Evolutionary conservation across 148 eudicot species (phyloP), one percentile per base, ranked within the genome.

Genomic region (Rhododendron williamsianum): DNA sequence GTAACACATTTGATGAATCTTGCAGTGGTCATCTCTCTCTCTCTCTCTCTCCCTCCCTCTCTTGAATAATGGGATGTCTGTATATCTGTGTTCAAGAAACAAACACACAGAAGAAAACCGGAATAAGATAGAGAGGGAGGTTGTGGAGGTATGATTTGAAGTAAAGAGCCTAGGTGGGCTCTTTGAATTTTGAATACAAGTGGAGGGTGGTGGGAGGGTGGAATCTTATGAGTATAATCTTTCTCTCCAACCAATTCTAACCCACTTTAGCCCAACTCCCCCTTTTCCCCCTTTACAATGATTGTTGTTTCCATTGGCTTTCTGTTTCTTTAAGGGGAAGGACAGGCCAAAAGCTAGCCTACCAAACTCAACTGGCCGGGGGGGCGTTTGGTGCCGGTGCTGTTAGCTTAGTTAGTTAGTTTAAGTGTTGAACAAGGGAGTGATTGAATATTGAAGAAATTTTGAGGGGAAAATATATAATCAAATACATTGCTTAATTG

Each of bases 1-100:
- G 89, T 87, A 15, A 87, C 89, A 84, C 89, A 87, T 81, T 87
- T 87, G 81, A 87, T 87, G 76, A 87, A 87, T 84, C 89, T 87
- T 84, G 89, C 78, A 80, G 89, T 84, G 33, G 25, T 63, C 89
- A 87, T 63, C 52, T 46, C 87, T 85, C 45, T 79, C 33, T 38
- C 80, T 80, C 35, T 35, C 60, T 85, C 52, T 85, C 45, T 79
- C 33, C 25, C 80, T 80, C 35, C 23, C 60, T 85, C 52, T 85
- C 23, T 43, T 9, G 43, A 74, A 13, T 38, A 52, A 54, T 38
- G 43, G 25, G 18, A 36, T 35, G 36, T 25, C 33, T 73, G 48
- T 45, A 23, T 36, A 19, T 30, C 25, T 83, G 23, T 5, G 6
- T 30, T 46, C 2, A 16, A 69, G 76, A 36, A 79, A 63, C 4